Evolutionary conservation across 2,329 filamentous ascomycete genomes (phyloP).

Genomic region (Hypomyces perniciosus): DNA sequence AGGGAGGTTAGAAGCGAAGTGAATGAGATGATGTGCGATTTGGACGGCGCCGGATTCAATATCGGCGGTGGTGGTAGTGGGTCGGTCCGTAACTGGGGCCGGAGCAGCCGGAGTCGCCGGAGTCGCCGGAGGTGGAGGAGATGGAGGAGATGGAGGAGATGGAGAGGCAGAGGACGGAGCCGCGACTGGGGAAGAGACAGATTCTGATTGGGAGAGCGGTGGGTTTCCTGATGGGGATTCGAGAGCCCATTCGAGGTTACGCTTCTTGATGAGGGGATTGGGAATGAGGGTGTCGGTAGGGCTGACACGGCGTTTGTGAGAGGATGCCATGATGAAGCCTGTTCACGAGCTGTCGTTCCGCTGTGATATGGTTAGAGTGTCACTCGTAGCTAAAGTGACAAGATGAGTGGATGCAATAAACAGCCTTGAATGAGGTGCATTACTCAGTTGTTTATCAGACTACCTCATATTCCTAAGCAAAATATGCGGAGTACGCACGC

Average conservation of each 20-base stretch:
- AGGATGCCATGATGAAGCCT: conserved; percentile 1
- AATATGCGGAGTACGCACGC: neutral
- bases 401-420: neutral
- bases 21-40: conserved; percentile 33
- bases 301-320: conserved; percentile 25
- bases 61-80: conserved; percentile 24
- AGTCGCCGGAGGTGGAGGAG: conserved; percentile 11
- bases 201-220: conserved; percentile 3
- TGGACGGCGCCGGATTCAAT: conserved; percentile 35
- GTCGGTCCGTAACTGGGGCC: conserved; percentile 9
- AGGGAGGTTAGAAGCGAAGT: conserved; percentile 32
- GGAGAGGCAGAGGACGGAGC: neutral
- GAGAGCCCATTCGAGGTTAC: conserved; percentile 39
- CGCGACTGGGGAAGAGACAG: neutral
- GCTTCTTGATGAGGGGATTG: conserved; percentile 43
- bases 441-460: neutral
- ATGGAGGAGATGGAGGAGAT: neutral
- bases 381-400: neutral
- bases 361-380: too few species aligned
- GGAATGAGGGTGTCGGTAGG: conserved; percentile 31
- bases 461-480: neutral
- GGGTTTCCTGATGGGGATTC: conserved; percentile 1
- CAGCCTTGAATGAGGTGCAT: too few species aligned
- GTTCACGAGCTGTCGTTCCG: neutral
- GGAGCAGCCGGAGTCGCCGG: conserved; percentile 5